These are phyloP conservation scores for Primulina tabacum DNA, from an alignment of 257 asterid genomes.

Conservation along the genomic window DNA sequence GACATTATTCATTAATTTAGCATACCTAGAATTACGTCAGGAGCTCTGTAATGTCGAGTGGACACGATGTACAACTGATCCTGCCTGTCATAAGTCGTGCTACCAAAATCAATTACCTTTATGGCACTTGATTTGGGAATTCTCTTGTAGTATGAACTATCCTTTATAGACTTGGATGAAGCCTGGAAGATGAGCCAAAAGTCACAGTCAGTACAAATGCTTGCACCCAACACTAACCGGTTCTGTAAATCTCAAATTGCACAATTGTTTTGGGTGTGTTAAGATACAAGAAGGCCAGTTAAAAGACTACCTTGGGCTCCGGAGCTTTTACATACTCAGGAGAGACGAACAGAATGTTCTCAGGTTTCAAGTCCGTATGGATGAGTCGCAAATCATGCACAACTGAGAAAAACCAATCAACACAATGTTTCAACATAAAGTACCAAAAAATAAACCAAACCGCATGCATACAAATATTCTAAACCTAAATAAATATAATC, in stretches of 20 bases:
- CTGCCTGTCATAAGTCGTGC: constrained; percentile 65
- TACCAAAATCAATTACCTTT: constrained; percentile 93
- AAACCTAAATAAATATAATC: neutral
- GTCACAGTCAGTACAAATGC: neutral
- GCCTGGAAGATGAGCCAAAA: constrained; percentile 36
- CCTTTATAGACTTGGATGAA: constrained; percentile 55
- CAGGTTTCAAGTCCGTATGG: constrained; percentile 96
- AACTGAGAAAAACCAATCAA: constrained; percentile 51
- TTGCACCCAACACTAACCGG: neutral
- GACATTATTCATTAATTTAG: too few relatives aligned
- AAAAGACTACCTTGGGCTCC: constrained; percentile 68
- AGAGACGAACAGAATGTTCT: constrained; percentile 84
- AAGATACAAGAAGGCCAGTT: neutral
- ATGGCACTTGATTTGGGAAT: constrained; percentile 87
- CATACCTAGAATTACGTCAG: constrained; percentile 85
- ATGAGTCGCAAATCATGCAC: constrained; percentile 89
- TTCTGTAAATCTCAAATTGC: neutral
- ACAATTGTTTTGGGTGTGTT: neutral
- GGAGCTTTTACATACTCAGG: constrained; percentile 74
- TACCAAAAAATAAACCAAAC: neutral
- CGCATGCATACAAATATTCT: neutral
- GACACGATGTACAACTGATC: constrained; percentile 76
- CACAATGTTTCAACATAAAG: constrained; percentile 16
- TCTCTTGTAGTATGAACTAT: constrained; percentile 59
- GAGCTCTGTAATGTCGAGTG: constrained; percentile 90